Percentiles rank a stretch among this genome's conserved stretches.
Evolutionary conservation across 805 yeast genomes (phyloP).

Genomic region (Saturnispora bothae): DNA sequence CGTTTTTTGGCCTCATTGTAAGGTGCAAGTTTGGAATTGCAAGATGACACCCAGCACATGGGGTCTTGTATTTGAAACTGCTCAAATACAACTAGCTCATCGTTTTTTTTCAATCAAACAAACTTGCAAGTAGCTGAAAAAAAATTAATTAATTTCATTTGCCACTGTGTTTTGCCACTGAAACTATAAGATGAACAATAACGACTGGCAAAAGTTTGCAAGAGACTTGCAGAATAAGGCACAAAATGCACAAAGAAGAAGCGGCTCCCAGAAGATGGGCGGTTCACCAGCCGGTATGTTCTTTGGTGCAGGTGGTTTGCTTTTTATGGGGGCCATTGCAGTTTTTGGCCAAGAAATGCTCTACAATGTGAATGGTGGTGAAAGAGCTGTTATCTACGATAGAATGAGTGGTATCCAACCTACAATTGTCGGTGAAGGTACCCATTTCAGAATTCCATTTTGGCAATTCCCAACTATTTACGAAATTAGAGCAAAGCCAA

Average conservation of each 20-base stretch:
- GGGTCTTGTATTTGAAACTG: no score
- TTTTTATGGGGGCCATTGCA: constrained; percentile 49
- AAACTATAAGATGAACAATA: constrained; percentile 23
- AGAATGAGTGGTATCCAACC: constrained; percentile 79
- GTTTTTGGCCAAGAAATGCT: constrained; percentile 44
- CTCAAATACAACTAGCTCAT: no score
- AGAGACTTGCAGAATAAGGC: constrained; percentile 38
- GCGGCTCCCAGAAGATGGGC: constrained; percentile 18
- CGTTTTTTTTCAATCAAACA: no score
- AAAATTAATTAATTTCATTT: neutral
- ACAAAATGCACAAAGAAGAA: constrained; percentile 27
- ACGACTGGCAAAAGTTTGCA: constrained; percentile 44
- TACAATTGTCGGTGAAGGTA: constrained; percentile 81
- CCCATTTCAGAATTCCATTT: constrained; percentile 92
- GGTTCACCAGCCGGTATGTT: constrained; percentile 42
- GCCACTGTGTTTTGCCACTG: constrained; percentile 1
- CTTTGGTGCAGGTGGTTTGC: constrained; percentile 54
- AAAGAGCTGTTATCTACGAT: constrained; percentile 89
- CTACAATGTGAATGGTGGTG: constrained; percentile 96
- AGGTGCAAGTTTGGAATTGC: no score
- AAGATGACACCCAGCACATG: no score
- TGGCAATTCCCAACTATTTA: constrained; percentile 84
- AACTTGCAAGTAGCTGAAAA: constrained; percentile 1
- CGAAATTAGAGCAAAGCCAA: constrained; percentile 95
- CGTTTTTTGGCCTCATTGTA: no score